Base-by-base conservation (phyloP, 2,329 filamentous ascomycete species). In the Metarhizium humberi region DNA sequence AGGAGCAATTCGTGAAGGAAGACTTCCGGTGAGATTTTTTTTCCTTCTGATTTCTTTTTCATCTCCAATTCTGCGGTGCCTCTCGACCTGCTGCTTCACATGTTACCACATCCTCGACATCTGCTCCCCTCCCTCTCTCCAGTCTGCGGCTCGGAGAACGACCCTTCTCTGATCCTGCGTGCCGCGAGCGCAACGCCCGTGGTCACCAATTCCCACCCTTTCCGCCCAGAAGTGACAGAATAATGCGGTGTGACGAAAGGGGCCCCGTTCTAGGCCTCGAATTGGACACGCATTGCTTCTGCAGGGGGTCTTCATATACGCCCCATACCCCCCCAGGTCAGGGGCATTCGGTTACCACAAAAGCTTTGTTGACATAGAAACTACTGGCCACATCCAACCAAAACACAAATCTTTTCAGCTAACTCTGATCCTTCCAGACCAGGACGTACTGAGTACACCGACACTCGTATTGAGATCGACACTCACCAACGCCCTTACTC, bases 381-480 rank as follows among this genome's bases (percentile, higher is more conserved):
- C 59, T 49, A 55, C 40, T 53, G 50, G 7, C 50, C 20, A 29
- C 20, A 30, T 30, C 30, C 16, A 47, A 18, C 50, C 56, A 56
- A 65, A 67, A 64, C 64, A 57, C 60, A 62, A 60, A 60, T 57
- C 51, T 55, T 45, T 48, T 51, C 62, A 60, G 59, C 59, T 59
- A 53, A 62, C 57, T 52, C 49, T 51, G 13, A 32, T 48, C 30
- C 45, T 49, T 52, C 47, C 57, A 70, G 68, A 65, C 65, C 69
- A 64, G 61, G 65, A 67, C 72, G 63, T 61, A 66, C 66, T 61
- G 65, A 75, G 66, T 84, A 82, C 76, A 75, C 79, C 66, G 81
- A 86, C 71, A 78, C 81, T 71, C 81, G 83, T 70, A 74, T 88
- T 71, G 82, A 89, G 73, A 76, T 85, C 68, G 78, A 88, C 71